A percentile compares a stretch with the other conserved stretches of the same genome.
phyloP scores from a whole-genome alignment of 2,329 filamentous ascomycete genomes.

The Dactylellina cionopaga region DNA sequence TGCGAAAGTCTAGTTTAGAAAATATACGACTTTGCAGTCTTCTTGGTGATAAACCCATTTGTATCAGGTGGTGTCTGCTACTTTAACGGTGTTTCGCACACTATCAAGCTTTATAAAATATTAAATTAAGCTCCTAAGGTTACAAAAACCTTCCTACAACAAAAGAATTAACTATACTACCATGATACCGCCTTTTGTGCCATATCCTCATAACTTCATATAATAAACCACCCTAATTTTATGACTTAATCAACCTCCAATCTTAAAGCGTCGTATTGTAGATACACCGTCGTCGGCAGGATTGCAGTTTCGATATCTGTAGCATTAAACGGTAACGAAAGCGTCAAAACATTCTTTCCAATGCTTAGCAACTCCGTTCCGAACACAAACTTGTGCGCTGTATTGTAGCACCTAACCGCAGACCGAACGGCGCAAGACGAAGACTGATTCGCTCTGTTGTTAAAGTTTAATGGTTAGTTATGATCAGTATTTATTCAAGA shows the following conservation, averaged over 20 bases:
- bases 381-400: slow-evolving; percentile 71
- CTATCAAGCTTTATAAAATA: too few relatives aligned
- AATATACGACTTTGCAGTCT: too few relatives aligned
- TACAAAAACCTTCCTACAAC: too few relatives aligned
- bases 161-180: too few relatives aligned
- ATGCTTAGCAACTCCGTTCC: slow-evolving; percentile 64
- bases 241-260: slow-evolving; percentile 65
- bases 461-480: slow-evolving; percentile 60
- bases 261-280: slow-evolving; percentile 73
- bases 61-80: neutral
- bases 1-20: too few relatives aligned
- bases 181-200: too few relatives aligned
- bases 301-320: slow-evolving; percentile 70
- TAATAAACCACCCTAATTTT: too few relatives aligned
- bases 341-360: slow-evolving; percentile 67
- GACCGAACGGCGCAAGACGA: slow-evolving; percentile 68
- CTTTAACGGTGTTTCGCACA: too few relatives aligned
- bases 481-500: slow-evolving; percentile 37
- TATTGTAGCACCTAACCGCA: slow-evolving; percentile 71
- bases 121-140: too few relatives aligned
- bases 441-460: slow-evolving; percentile 65
- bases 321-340: slow-evolving; percentile 70
- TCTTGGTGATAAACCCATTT: neutral
- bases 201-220: neutral
- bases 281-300: slow-evolving; percentile 68